Percentiles rank a stretch among this genome's conserved stretches.
Conservation (phyloP, 768 basidiomycete species). For the Hygrocybe punicea region DNA sequence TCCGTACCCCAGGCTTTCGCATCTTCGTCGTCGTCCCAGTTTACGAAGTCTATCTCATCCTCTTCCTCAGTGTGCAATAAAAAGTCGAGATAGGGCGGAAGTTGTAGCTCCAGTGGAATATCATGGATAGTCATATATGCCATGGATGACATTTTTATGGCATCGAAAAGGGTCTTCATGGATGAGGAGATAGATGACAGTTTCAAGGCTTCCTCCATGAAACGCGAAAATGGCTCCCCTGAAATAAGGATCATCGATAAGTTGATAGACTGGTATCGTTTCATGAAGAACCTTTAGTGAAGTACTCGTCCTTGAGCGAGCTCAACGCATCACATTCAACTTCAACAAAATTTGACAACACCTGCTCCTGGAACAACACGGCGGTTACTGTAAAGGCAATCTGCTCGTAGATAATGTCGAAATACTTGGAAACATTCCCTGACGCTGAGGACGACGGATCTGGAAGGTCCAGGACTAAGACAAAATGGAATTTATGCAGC, state of each 20-base stretch:
- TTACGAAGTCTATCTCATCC: slow-evolving; percentile 48
- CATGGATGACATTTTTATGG: slow-evolving; percentile 71
- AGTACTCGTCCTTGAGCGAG: slow-evolving; percentile 65
- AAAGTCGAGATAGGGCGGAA: slow-evolving; percentile 75
- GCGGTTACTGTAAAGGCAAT: slow-evolving; percentile 88
- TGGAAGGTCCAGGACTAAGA: slow-evolving; percentile 83
- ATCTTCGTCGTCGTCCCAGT: slow-evolving; percentile 52
- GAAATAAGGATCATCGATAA: background rate
- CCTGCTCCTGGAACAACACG: slow-evolving; percentile 89
- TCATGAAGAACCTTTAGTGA: slow-evolving; percentile 52
- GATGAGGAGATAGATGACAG: slow-evolving; percentile 70
- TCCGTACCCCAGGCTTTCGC: slow-evolving; percentile 61
- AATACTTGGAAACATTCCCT: slow-evolving; percentile 72
- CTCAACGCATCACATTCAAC: slow-evolving; percentile 70
- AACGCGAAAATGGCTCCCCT: slow-evolving; percentile 63
- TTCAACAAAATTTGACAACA: slow-evolving; percentile 81
- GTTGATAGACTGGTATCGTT: background rate
- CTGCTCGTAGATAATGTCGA: slow-evolving; percentile 86
- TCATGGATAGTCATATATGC: slow-evolving; percentile 76
- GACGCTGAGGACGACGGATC: slow-evolving; percentile 84
- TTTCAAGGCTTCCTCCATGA: slow-evolving; percentile 54
- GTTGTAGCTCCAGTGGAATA: slow-evolving; percentile 79
- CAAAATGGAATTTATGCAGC: slow-evolving; percentile 80
- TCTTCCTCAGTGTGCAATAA: slow-evolving; percentile 67
- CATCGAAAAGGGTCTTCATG: slow-evolving; percentile 77